phyloP scores from a whole-genome alignment of 2,329 filamentous ascomycete species.

The Aspergillus sp. region DNA sequence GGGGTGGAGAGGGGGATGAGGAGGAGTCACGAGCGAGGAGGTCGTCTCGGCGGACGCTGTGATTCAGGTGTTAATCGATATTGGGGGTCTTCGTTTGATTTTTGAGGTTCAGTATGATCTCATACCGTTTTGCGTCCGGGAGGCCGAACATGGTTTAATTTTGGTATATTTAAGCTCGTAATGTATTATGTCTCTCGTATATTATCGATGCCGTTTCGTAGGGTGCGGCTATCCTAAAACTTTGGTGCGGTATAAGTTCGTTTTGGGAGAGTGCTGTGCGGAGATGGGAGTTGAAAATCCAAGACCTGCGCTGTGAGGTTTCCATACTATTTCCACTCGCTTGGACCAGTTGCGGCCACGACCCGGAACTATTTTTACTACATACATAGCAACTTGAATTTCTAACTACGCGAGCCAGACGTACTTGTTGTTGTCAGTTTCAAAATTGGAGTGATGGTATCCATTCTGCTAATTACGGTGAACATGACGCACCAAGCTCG shows the following conservation, averaged over 20 bases:
- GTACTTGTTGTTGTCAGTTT: background rate
- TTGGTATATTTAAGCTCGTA: background rate
- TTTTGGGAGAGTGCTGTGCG: background rate
- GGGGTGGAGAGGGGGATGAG: conserved; percentile 30
- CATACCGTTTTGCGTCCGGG: conserved; percentile 38
- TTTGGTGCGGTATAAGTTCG: conserved; percentile 1
- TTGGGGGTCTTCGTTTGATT: too few relatives aligned
- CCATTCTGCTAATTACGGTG: background rate
- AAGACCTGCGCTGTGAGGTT: background rate
- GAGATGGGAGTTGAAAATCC: conserved; percentile 1
- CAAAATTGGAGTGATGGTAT: background rate
- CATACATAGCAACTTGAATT: background rate
- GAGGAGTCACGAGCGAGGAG: conserved; percentile 32
- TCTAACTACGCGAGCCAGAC: background rate
- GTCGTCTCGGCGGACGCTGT: conserved; percentile 39
- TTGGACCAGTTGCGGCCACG: conserved; percentile 13
- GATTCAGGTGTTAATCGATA: background rate
- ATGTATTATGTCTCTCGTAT: too few relatives aligned
- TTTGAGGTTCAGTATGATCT: background rate
- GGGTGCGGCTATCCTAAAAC: background rate
- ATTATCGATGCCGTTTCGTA: too few relatives aligned
- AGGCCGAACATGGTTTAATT: conserved; percentile 36
- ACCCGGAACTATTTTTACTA: conserved; percentile 7
- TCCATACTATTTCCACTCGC: background rate
- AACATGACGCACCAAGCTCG: background rate